Base-by-base conservation (phyloP, 2,329 filamentous ascomycete genomes). In the Nigrograna mackinnonii region DNA sequence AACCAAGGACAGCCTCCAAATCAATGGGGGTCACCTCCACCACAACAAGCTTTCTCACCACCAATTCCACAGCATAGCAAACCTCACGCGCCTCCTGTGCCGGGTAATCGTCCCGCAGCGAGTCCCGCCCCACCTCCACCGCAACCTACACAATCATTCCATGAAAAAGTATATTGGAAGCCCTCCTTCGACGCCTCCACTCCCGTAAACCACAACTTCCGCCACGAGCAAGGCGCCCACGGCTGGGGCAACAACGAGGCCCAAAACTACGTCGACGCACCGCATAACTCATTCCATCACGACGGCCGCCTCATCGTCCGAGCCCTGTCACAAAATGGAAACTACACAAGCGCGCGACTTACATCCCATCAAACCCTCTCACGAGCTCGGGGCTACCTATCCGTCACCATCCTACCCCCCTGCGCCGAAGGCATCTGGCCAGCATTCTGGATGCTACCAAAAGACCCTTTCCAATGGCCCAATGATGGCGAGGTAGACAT, bases 161-260 rank as follows among this genome's bases (percentile, higher is more conserved):
- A 64, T 17, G n/a, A 40, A 37, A 60, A 52, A 19, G 58, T 64
- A 13, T 82, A 82, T 62, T 83, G 79, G 79, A 72, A 71, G 44
- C 74, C 79, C 1, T 69, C 68, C 6, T 80, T 83, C 52, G 60
- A 69, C 20, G 70, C 76, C 1, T 62, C 69, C 12, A 66, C 69
- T 2, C 71, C 77, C 0, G 69, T 83, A 3, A 69, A 68, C 0
- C 61, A 68, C 3, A 74, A 82, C 48, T 84, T 82, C 68, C 67
- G 78, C 4, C 74, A 78, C 21, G 79, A 82, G 58, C 69, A 77
- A 22, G 80, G 80, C 20, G 74, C 72, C n/a, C 74, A 80, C 54
- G 80, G 80, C 26, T 84, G 80, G 80, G 80, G 80, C 17, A 84
- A 84, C 55, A 76, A 80, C 46, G 80, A 84, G 66, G 67, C 79